Conservation (phyloP, 1,139 yeast genomes). For the Candida pseudoviswanathii region DNA sequence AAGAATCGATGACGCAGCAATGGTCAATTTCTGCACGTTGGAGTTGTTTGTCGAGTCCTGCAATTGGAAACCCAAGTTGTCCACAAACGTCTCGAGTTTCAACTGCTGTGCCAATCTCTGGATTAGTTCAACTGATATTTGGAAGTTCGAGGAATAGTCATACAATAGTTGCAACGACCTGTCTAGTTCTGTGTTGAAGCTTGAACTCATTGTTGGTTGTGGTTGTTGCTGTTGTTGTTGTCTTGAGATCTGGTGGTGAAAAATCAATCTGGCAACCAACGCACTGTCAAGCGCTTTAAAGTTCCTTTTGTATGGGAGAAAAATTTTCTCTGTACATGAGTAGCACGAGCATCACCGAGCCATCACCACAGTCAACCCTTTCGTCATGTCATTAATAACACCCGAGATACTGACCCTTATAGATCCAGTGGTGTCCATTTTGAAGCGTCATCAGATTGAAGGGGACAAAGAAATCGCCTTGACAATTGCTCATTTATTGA, state of each 20-base stretch:
- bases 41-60: constrained; percentile 20
- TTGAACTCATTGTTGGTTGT: constrained; percentile 13
- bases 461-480: constrained; percentile 82
- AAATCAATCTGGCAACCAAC: neutral
- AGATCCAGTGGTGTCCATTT: constrained; percentile 43
- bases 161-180: constrained; percentile 34
- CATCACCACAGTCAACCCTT: neutral
- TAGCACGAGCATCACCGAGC: neutral
- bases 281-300: neutral
- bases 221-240: neutral
- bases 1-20: constrained; percentile 46
- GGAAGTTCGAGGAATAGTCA: constrained; percentile 33
- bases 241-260: neutral
- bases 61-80: constrained; percentile 29
- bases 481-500: constrained; percentile 81
- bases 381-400: constrained; percentile 20
- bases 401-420: constrained; percentile 41
- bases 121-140: constrained; percentile 39
- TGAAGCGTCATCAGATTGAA: constrained; percentile 72
- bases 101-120: constrained; percentile 46
- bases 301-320: neutral
- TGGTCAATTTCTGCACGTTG: constrained; percentile 34
- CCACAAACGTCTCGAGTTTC: constrained; percentile 47
- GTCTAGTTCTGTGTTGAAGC: constrained; percentile 26
- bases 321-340: neutral